Evolutionary conservation across 192 early-diverging fungal species (phyloP).

Genomic region (Coemansia sp.): DNA sequence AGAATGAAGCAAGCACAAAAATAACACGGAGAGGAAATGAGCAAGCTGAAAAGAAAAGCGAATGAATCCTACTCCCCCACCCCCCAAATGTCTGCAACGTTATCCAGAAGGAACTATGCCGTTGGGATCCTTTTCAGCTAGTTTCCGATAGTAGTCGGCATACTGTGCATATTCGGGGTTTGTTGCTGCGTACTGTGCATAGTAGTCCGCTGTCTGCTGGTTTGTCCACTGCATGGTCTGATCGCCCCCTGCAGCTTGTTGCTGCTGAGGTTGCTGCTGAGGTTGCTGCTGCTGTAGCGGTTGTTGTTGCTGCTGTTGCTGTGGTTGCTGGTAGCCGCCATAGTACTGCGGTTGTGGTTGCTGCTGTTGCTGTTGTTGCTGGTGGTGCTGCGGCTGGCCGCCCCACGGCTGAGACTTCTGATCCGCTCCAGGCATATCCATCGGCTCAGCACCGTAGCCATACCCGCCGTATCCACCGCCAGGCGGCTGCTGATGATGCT

Average conservation of each 20-base stretch:
- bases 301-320: conserved; percentile 12
- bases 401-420: conserved; percentile 23
- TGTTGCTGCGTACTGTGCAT: conserved; percentile 44
- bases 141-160: conserved; percentile 51
- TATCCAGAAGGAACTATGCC: conserved; percentile 48
- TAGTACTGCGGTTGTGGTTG: background rate
- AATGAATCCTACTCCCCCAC: background rate
- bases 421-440: conserved; percentile 14
- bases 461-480: conserved; percentile 12
- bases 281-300: conserved; percentile 16
- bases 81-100: background rate
- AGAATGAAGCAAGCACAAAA: no score
- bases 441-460: conserved; percentile 14
- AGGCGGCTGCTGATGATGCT: conserved; percentile 9
- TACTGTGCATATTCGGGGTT: conserved; percentile 55
- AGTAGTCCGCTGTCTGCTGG: conserved; percentile 52
- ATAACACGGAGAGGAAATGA: background rate
- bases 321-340: conserved; percentile 22
- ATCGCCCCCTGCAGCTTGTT: conserved; percentile 20
- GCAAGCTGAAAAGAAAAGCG: background rate
- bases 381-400: conserved; percentile 18
- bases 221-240: conserved; percentile 49
- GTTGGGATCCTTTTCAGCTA: conserved; percentile 52
- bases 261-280: conserved; percentile 27
- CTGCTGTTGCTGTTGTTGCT: conserved; percentile 7